Conservation (phyloP, 345 rosid species). For the Lumnitzera racemosa region DNA sequence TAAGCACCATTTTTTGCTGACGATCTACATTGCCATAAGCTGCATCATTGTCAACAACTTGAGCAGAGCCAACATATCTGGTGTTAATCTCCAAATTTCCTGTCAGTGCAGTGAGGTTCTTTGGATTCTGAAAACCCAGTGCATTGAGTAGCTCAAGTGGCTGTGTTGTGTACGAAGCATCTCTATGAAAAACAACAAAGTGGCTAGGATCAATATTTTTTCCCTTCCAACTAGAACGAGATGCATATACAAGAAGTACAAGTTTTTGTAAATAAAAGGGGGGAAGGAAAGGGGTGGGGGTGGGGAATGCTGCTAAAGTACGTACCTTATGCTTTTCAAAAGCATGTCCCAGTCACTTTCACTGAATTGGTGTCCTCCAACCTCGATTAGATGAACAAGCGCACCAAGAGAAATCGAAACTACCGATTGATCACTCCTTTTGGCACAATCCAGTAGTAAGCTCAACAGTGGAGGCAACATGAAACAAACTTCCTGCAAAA, state of each 20-base stretch:
- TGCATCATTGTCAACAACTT: conserved; percentile 13
- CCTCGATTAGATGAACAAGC: conserved; percentile 92
- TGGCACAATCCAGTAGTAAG: conserved; percentile 93
- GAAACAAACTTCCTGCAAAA: conserved; percentile 86
- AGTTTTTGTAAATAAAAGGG: not conserved
- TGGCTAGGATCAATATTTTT: conserved; percentile 8
- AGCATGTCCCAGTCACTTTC: conserved; percentile 94
- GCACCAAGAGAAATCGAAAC: conserved; percentile 97
- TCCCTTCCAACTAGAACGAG: not conserved
- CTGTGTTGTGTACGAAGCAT: conserved; percentile 94
- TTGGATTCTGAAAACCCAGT: conserved; percentile 48
- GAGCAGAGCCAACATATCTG: conserved; percentile 12
- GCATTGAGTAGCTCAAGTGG: conserved; percentile 93
- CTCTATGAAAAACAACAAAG: conserved; percentile 38
- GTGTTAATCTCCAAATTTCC: conserved; percentile 36
- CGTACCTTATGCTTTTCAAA: conserved; percentile 91
- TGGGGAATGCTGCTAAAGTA: conserved; percentile 1
- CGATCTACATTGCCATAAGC: conserved; percentile 25
- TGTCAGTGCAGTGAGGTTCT: conserved; percentile 23
- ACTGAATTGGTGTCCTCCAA: conserved; percentile 97
- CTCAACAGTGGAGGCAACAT: conserved; percentile 94
- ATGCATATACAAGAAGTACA: not conserved
- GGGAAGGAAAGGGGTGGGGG: too few relatives aligned
- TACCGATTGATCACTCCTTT: conserved; percentile 92
- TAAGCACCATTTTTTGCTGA: conserved; percentile 29